Conservation (phyloP, 2,329 filamentous ascomycete species). For the Colletotrichum endophyticum region DNA sequence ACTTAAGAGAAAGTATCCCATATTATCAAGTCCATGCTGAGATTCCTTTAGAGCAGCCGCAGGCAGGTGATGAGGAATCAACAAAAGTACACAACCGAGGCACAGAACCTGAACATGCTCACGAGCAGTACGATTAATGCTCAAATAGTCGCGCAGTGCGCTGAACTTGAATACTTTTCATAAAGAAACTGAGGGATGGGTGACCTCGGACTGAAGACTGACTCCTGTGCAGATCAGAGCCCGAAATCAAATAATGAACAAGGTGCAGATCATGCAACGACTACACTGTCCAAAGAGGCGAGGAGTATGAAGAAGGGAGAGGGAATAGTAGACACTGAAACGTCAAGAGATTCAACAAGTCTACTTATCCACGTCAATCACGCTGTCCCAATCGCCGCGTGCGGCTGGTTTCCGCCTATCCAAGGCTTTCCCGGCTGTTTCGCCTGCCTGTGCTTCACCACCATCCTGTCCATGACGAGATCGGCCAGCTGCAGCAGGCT, state of each 20-base stretch:
- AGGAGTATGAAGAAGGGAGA: not conserved
- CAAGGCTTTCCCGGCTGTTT: not conserved
- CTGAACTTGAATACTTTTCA: not conserved
- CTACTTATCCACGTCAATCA: not conserved
- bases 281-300: not conserved
- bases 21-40: not conserved
- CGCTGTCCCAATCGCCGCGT: not conserved
- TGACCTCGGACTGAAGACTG: not conserved
- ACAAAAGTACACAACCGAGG: not conserved
- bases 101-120: not conserved
- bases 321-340: not conserved
- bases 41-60: not conserved
- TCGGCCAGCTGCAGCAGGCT: not conserved
- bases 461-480: not conserved
- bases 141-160: not conserved
- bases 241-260: not conserved
- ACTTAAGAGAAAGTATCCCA: not conserved
- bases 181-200: not conserved
- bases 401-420: not conserved
- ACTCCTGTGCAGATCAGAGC: not conserved
- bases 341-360: not conserved
- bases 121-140: not conserved
- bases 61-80: not conserved
- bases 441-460: not conserved
- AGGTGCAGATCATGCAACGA: not conserved